phyloP scores from a whole-genome alignment of 179 eudicot species.

The Silene vulgaris region DNA sequence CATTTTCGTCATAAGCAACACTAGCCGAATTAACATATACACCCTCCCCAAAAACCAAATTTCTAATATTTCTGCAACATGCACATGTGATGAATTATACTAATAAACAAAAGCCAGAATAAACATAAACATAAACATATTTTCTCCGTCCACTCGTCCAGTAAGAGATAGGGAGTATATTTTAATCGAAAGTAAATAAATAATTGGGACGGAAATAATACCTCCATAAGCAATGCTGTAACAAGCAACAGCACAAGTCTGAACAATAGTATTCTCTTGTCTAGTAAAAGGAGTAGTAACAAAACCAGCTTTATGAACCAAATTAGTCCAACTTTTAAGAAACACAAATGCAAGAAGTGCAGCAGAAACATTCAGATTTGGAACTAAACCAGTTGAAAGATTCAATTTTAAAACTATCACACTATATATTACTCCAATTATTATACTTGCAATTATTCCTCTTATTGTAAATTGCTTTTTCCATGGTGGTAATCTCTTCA shows the following conservation, averaged over 20 bases:
- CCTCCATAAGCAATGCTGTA: constrained; percentile 88
- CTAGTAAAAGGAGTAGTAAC: constrained; percentile 58
- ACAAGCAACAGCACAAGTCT: constrained; percentile 94
- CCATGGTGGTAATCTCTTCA: constrained; percentile 58
- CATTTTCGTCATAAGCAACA: too few species aligned
- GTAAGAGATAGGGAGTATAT: too few species aligned
- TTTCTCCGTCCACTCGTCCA: too few species aligned
- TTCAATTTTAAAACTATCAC: constrained; percentile 74
- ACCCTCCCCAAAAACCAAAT: too few species aligned
- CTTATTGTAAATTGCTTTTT: constrained; percentile 61
- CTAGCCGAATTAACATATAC: too few species aligned
- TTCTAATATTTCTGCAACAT: too few species aligned
- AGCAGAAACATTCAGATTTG: constrained; percentile 84
- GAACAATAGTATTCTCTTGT: constrained; percentile 86
- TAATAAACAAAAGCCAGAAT: too few species aligned
- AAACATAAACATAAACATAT: too few species aligned
- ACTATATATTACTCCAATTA: constrained; percentile 80
- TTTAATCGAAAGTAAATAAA: background rate
- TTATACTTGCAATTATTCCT: constrained; percentile 61
- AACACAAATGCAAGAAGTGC: constrained; percentile 77
- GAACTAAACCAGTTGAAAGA: constrained; percentile 77
- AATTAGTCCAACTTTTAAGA: constrained; percentile 56
- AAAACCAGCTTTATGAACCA: constrained; percentile 54
- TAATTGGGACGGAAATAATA: background rate
- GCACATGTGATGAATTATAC: too few species aligned